Evolutionary conservation across 2,329 filamentous ascomycete species (phyloP), one percentile per base, ranked within the genome.

Genomic region (Aspergillus sp.): DNA sequence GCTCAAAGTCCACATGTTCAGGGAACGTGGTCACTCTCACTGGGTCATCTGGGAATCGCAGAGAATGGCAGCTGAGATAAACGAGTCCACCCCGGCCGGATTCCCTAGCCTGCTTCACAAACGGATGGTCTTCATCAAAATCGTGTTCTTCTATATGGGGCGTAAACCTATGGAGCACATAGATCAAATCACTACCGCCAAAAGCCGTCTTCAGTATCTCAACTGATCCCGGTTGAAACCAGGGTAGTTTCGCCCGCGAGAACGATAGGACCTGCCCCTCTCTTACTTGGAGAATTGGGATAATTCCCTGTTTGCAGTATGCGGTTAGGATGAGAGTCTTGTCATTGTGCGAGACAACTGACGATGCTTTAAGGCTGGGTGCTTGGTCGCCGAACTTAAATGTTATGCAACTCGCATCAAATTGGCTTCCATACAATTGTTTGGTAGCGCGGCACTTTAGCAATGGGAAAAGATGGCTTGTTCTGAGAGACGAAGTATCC

Each of bases 391-490:
- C 61, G 35, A 72, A 70, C 2, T 60, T 60, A 52, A 73, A 70
- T 14, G 65, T 61, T 17, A 64, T 70, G 57, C 67, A 64, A 23
- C 70, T 63, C 12, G 72, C 68, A 53, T 69, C 57, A 56, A 71
- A 71, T 49, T 73, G 69, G 1, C 72, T 71, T 6, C 76, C 74
- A 55, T 71, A 74, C 7, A 79, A 60, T 52, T 74, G 66, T 33
- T 62, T 60, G 11, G 63, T 63, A 8, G 75, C 70, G 15, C 70
- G 64, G 33, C 58, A 59, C 21, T 69, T 68, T 6, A 79, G 64
- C 4, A 73, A 43, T 11, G 55, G 56, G 47, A 75, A 77, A 6
- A 79, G 65, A 5, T 68, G 54, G 8, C 60, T 62, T 14, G 65
- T 70, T 6, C 57, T 43, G 6, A 60, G 43, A 41, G 57, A 51